Base-by-base conservation (phyloP, 2,329 filamentous ascomycete species). In the Berkeleyomyces basicola region DNA sequence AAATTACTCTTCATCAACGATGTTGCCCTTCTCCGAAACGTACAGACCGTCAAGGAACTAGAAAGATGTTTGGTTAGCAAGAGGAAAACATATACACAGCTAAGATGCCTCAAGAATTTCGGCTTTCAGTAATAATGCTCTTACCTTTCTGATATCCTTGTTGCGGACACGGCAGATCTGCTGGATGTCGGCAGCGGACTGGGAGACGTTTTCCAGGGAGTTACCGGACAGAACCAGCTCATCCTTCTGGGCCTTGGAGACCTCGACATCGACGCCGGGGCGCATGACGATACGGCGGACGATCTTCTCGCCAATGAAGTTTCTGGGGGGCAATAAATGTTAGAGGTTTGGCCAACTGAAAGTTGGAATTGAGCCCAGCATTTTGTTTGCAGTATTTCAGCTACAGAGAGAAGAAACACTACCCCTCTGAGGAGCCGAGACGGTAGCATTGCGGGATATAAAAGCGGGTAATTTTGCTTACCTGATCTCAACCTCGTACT, bases 121-220 rank as follows among this genome's bases (percentile, higher is more conserved):
- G 42, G 42, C 42, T 40, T 5, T 42, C 7, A 4, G 7, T 46
- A 10, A 11, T 49, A 40, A 58, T 16, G 39, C 43, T 43, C 78
- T 70, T 74, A 90, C 87, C 88, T 96, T 96, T 82, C 95, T 90
- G 83, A 99, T 99, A 96, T 99, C 93, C 90, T 99, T 99, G 89
- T 99, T 99, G 78, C 90, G 86, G 79, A 99, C 93, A 80, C 85
- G 85, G 90, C 93, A 99, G 80, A 93, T 91, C 81, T 99, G 93
- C 84, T 99, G 93, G 77, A 99, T 96, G 78, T 99, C 93, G 79
- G 93, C 93, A 70, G 93, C 93, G 75, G 86, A 90, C 82, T 99
- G 93, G 73, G 93, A 99, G 69, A 99, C 93, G 75, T 85, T 85
- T 84, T 99, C 95, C 72, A 99, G 83, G 67, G 88, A 95, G 88